These are phyloP conservation scores for Geotrichum cucujoidarum DNA, from an alignment of 1,139 yeast genomes.

Conservation along the genomic window DNA sequence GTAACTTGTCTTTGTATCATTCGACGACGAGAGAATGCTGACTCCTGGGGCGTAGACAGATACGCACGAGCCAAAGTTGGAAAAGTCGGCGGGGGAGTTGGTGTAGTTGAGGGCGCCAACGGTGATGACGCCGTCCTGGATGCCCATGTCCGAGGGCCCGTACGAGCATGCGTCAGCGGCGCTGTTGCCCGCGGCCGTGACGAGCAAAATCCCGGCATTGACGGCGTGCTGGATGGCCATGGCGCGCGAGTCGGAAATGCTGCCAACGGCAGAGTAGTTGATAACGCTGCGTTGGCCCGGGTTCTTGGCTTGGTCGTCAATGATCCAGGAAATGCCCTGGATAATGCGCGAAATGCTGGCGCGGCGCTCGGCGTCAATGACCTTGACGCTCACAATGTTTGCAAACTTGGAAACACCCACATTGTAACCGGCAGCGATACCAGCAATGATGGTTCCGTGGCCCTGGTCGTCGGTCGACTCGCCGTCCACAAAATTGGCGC, in stretches of 20 bases:
- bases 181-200: slow-evolving; percentile 88
- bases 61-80: slow-evolving; percentile 75
- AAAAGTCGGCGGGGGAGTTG: slow-evolving; percentile 49
- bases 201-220: slow-evolving; percentile 72
- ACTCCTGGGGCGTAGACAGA: slow-evolving; percentile 84
- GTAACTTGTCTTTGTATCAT: slow-evolving; percentile 61
- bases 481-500: slow-evolving; percentile 35
- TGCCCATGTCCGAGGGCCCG: slow-evolving; percentile 67
- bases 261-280: slow-evolving; percentile 88
- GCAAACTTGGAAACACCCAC: slow-evolving; percentile 45
- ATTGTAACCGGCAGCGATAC: slow-evolving; percentile 42
- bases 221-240: slow-evolving; percentile 81
- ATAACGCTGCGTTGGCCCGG: slow-evolving; percentile 83
- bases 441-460: slow-evolving; percentile 46
- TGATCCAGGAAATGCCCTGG: slow-evolving; percentile 34
- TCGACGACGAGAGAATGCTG: slow-evolving; percentile 61
- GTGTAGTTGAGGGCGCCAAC: slow-evolving; percentile 79
- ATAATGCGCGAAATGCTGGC: slow-evolving; percentile 34
- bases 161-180: slow-evolving; percentile 78
- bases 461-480: slow-evolving; percentile 38
- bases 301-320: slow-evolving; percentile 52
- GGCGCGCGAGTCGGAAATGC: slow-evolving; percentile 75
- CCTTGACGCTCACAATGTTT: slow-evolving; percentile 40
- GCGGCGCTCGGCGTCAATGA: slow-evolving; percentile 35
- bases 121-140: slow-evolving; percentile 45